Evolutionary conservation across 1,284 basidiomycete species (phyloP), one percentile per base, ranked within the genome.

Genomic region (Ceratobasidium sp.): DNA sequence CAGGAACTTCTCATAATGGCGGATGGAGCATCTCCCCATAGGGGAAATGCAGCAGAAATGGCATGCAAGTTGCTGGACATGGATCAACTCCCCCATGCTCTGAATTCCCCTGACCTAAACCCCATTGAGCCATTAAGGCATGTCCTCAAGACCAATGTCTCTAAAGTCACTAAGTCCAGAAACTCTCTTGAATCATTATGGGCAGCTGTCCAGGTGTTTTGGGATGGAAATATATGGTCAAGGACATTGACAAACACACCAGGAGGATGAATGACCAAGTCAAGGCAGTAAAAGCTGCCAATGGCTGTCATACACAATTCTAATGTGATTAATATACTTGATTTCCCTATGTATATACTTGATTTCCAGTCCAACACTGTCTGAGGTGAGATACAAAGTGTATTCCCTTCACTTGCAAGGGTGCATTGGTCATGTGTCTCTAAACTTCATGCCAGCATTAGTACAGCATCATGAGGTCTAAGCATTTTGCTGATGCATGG

Each of bases 91-190:
- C 17, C 57, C 5, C 43, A 62, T 25, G 43, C 57, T 12, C 57
- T 43, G 3, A 49, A 20, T 35, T 62, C 57, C 7, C 57, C 43
- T 1, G 31, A 62, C 57, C 45, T 62, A 20, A 62, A 49, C 43
- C 57, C 57, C 3, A 49, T 62, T 17, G 43, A 62, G 31, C 57
- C 57, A n/a, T 5, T 49, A 49, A 47, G 57, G 43, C 12, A 8
- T 4, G 1, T 29, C 1, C 42, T 62, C 43, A 62, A 49, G 31
- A 0, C n/a, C 1, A 0, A 35, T 20, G 45, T 49, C 1, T 22
- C 32, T 22, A 34, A 27, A 3, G 34, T n/a, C 43, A 42, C 57
- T 62, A 43, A 31, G 42, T 35, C 57, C 17, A 3, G 31, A 3
- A 62, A 35, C 5, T 34, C 31, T 20, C 29, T 62, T 31, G 43